These are phyloP conservation scores for Phytopythium cucurbitacearum DNA, from an alignment of 352 stramenopile species.

Conservation along the genomic window DNA sequence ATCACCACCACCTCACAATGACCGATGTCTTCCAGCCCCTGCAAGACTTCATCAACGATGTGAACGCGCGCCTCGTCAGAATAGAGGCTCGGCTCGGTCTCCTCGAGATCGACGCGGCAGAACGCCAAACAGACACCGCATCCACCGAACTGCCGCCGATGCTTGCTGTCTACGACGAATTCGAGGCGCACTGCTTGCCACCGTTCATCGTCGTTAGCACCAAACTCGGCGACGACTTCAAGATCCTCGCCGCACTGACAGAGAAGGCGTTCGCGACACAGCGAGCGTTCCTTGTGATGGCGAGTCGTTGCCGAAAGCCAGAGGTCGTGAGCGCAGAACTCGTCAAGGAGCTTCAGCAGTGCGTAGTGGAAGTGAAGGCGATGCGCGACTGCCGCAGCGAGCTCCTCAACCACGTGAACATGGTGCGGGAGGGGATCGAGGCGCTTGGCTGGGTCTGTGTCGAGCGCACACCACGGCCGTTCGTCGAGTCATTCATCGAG, in stretches of 20 bases:
- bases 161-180: slow-evolving; percentile 90
- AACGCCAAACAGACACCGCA: slow-evolving; percentile 4
- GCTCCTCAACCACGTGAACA: slow-evolving; percentile 83
- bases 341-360: slow-evolving; percentile 67
- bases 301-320: slow-evolving; percentile 91
- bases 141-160: slow-evolving; percentile 47
- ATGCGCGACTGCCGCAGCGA: slow-evolving; percentile 78
- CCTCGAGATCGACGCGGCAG: not conserved
- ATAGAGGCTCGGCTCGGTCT: slow-evolving; percentile 81
- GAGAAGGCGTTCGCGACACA: slow-evolving; percentile 86
- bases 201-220: slow-evolving; percentile 74
- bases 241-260: slow-evolving; percentile 80
- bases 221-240: slow-evolving; percentile 77
- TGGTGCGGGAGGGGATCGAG: slow-evolving; percentile 83
- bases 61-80: slow-evolving; percentile 70
- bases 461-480: slow-evolving; percentile 85
- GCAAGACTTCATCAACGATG: slow-evolving; percentile 68
- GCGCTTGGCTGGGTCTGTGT: slow-evolving; percentile 76
- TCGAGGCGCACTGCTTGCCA: slow-evolving; percentile 71
- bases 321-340: slow-evolving; percentile 58
- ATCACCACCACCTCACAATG: slow-evolving; percentile 3
- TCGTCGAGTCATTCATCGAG: slow-evolving; percentile 94
- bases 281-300: slow-evolving; percentile 90
- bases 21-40: slow-evolving; percentile 74
- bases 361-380: slow-evolving; percentile 73